Percentiles rank a stretch among this genome's conserved stretches.
Conservation (phyloP, 805 yeast genomes). For the Blastobotrys peoriensis region DNA sequence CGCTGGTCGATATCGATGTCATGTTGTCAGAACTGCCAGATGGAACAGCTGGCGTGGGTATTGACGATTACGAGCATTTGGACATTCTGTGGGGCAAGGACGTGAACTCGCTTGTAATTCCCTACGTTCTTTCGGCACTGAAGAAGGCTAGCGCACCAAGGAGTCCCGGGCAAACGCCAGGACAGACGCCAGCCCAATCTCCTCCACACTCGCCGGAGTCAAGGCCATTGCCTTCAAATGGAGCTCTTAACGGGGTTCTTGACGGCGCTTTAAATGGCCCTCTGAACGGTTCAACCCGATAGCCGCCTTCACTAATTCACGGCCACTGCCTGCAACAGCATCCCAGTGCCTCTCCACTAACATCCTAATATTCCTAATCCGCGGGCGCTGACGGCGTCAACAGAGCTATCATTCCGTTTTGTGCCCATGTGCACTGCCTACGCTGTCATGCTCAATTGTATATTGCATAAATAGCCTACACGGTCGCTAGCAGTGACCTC, state of each 20-base stretch:
- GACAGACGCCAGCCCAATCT: not conserved
- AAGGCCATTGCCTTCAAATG: slow-evolving; percentile 1
- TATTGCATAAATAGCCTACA: slow-evolving; percentile 1
- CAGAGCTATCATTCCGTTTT: no score
- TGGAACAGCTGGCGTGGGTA: slow-evolving; percentile 41
- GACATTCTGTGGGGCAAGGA: slow-evolving; percentile 85
- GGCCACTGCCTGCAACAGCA: no score
- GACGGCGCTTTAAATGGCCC: no score
- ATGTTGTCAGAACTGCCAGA: slow-evolving; percentile 65
- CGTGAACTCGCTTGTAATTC: slow-evolving; percentile 35
- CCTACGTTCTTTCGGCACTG: slow-evolving; percentile 20
- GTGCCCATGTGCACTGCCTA: no score
- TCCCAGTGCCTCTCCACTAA: no score
- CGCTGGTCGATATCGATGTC: slow-evolving; percentile 77
- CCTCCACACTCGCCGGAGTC: slow-evolving; percentile 3
- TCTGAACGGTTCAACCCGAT: no score
- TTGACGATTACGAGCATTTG: slow-evolving; percentile 75
- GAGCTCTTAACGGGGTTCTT: no score
- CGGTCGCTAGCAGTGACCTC: slow-evolving; percentile 33
- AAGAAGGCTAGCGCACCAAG: not conserved
- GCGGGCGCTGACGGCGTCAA: no score
- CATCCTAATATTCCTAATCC: no score
- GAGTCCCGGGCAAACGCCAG: not conserved
- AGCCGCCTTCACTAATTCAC: no score
- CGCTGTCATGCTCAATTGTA: no score